Conservation (phyloP, 139 green algal genomes). For the Edaphochlamys debaryana region DNA sequence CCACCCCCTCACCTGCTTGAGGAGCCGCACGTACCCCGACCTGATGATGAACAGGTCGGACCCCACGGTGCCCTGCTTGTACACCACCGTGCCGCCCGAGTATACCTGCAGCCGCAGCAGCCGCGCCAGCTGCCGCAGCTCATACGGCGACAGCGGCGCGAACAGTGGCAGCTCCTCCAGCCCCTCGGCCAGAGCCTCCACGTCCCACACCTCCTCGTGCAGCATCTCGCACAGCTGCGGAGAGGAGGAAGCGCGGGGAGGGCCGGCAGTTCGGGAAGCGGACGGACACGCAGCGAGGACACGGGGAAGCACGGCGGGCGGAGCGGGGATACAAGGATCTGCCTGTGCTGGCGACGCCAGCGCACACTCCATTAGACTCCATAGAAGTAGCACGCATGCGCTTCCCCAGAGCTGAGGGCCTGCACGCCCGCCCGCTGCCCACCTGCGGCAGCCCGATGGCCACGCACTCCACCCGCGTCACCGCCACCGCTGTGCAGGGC, state of each 20-base stretch:
- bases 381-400: too few species aligned
- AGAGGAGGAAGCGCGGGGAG: too few species aligned
- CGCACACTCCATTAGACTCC: too few species aligned
- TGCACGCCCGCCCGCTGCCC: too few species aligned
- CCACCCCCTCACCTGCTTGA: slow-evolving; percentile 4
- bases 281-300: too few species aligned
- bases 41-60: slow-evolving; percentile 36
- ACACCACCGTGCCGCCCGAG: slow-evolving; percentile 33
- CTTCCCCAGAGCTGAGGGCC: too few species aligned
- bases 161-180: slow-evolving; percentile 32
- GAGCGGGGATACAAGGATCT: too few species aligned
- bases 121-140: slow-evolving; percentile 36
- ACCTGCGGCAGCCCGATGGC: slow-evolving; percentile 20
- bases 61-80: slow-evolving; percentile 32
- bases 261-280: too few species aligned
- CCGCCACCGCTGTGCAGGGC: slow-evolving; percentile 19
- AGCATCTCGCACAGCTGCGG: slow-evolving; percentile 5
- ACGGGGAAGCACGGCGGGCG: too few species aligned
- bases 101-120: slow-evolving; percentile 20
- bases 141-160: not conserved
- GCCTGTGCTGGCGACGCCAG: too few species aligned
- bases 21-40: slow-evolving; percentile 32
- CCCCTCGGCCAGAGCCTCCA: slow-evolving; percentile 24
- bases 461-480: slow-evolving; percentile 7
- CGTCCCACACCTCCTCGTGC: slow-evolving; percentile 11